Base-by-base conservation (phyloP, 1,284 basidiomycete genomes). In the Cryptococcus deneoformans region DNA sequence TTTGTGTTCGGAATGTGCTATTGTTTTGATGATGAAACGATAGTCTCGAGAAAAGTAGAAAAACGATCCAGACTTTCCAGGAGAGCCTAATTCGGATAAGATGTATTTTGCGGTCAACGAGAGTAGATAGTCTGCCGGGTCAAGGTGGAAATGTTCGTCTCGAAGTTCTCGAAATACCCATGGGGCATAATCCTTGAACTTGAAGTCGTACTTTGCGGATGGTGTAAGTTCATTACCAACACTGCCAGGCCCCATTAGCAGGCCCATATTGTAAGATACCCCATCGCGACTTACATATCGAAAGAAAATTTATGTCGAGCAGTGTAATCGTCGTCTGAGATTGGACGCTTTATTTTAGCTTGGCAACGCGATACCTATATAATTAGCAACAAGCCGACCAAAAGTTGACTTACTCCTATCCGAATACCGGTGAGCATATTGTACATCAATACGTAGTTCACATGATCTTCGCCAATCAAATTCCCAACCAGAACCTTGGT, bases 21-120 rank as follows among this genome's bases (percentile, higher is more conserved):
- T 98, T 16, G 95, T 99, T 80, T 98, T 99, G 86, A 99, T 99
- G 80, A 99, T 99, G 81, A 97, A 99, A 1, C 94, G 89, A 72
- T 98, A 99, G 81, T 99, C 95, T 46, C 94, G 85, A 11, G 93
- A 97, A 76, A 98, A 99, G 81, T 99, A 99, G 82, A 99, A 99
- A 99, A 99, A 99, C 16, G 92, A 95, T 16, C 95, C 95, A 4
- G 91, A 94, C 81, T 99, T 99, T 48, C 95, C 95, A 0, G 95
- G 95, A 3, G 93, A 97, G n/a, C 95, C 95, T 20, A 99, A 85
- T 77, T 99, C 95, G 52, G 92, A 95, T 40, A 99, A 84, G 73
- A 99, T 99, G 80, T 99, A 99, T 77, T 96, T 97, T 10, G 90
- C 88, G 1, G 95, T 99, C 57, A 99, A 84, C 1, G 93, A 96